Base-by-base conservation (phyloP, 2,329 filamentous ascomycete species). In the Colletotrichum endophyticum region DNA sequence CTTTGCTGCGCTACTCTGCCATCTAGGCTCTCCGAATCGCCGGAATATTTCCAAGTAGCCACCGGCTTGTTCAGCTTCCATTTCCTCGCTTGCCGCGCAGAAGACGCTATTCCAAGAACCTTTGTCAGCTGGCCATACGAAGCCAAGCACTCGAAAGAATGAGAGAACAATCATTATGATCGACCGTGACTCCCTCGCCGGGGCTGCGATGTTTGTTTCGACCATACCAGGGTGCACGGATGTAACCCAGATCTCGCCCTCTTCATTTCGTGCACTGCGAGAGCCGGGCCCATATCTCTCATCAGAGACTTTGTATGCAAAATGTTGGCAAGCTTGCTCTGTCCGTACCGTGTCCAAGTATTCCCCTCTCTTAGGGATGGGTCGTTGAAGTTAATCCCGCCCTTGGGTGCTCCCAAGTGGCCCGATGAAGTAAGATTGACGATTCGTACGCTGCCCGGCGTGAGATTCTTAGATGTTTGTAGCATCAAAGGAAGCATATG, bases 261-360 rank as follows among this genome's bases (percentile, higher is more conserved):
- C 57, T 6, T 19, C 4, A 32, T 53, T 34, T 59, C 8, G 56
- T 19, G 57, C 56, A 30, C 22, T 69, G 27, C 27, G 7, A 19
- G 34, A 66, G 63, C 32, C 32, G n/a, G 61, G 76, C 0, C 86
- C 83, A 66, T 87, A 85, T 22, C 80, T 82, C 22, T 79, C 77
- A 2, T 87, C 3, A 90, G 79, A 61, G 86, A 82, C 16, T 81
- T 80, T 5, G 86, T 80, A 79, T 86, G 88, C 5, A 89, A 80
- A 6, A 89, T 78, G 76, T 89, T 88, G 1, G 89, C 89, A 2
- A 90, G 81, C 78, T 91, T 90, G 53, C 83, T 85, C 76, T 88
- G 86, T 0, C 84, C 86, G 77, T 90, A 90, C 22, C 87, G 83
- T 36, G 34, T 39, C 73, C 75, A 76, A 12, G 77, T 30, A 5